These are phyloP conservation scores for Botryococcus braunii DNA, from an alignment of 163 green algal genomes.

Conservation along the genomic window DNA sequence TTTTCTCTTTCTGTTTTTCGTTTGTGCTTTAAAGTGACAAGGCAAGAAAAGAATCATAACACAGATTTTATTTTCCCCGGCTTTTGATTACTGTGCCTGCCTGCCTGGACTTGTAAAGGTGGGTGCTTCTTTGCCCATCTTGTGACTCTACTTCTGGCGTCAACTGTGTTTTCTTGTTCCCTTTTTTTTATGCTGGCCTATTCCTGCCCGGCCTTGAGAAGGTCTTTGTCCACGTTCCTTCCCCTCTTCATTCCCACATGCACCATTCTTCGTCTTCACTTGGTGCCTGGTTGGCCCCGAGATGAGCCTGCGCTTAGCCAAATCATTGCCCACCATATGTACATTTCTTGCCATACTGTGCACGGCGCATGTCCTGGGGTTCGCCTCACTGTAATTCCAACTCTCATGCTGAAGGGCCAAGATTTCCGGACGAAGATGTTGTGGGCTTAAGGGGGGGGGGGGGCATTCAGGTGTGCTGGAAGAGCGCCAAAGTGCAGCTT, in stretches of 20 bases:
- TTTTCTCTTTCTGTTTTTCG: background rate
- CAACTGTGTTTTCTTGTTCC: no score
- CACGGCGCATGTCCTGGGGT: background rate
- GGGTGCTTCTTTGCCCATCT: no score
- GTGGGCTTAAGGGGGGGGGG: background rate
- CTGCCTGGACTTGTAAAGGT: no score
- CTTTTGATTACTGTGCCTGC: background rate
- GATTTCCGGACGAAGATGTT: background rate
- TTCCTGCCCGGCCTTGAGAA: no score
- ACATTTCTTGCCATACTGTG: background rate
- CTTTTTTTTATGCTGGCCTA: no score
- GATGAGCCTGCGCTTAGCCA: background rate
- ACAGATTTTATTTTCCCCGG: background rate
- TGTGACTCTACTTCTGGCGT: no score
- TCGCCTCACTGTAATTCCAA: background rate
- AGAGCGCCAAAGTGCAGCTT: slow-evolving; percentile 68
- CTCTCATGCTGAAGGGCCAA: background rate
- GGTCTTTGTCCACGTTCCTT: no score
- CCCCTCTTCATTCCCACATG: no score
- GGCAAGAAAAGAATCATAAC: background rate
- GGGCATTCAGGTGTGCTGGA: slow-evolving; percentile 43
- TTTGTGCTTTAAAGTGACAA: background rate
- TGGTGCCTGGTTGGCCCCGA: background rate
- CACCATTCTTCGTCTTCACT: background rate
- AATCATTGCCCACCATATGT: background rate